Evolutionary conservation across 2,329 filamentous ascomycete species (phyloP).

Genomic region (Diaporthe caulivora): DNA sequence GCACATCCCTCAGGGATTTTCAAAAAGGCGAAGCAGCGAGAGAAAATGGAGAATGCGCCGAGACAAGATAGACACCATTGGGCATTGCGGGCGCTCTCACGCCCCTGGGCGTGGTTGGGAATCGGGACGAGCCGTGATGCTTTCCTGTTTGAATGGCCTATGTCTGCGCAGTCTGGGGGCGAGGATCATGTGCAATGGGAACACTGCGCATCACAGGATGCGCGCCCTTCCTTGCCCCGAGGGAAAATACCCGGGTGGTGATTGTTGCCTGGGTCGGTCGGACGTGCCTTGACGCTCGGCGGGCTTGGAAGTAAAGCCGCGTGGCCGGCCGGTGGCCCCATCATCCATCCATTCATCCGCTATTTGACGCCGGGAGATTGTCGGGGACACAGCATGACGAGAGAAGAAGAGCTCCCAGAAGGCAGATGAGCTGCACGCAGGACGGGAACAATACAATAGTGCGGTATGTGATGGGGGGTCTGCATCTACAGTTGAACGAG

Average conservation of each 20-base stretch:
- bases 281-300: conserved; percentile 21
- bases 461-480: neutral
- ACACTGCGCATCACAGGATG: neutral
- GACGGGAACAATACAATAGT: neutral
- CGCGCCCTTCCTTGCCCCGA: neutral
- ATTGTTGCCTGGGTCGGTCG: neutral
- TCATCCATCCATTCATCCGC: neutral
- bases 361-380: neutral
- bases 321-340: conserved; percentile 11
- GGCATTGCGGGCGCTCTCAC: neutral
- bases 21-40: conserved; percentile 7
- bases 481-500: neutral
- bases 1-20: neutral
- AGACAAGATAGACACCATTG: neutral
- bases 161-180: neutral
- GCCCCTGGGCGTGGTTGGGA: neutral
- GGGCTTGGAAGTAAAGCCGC: conserved; percentile 28
- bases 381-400: too few species aligned
- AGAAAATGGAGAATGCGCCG: neutral
- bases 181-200: neutral
- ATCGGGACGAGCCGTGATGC: neutral
- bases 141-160: neutral
- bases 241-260: neutral
- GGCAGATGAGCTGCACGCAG: neutral
- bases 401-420: neutral